Conservation (phyloP, 176 grass and related monocot species). For the Thinopyrum elongatum region DNA sequence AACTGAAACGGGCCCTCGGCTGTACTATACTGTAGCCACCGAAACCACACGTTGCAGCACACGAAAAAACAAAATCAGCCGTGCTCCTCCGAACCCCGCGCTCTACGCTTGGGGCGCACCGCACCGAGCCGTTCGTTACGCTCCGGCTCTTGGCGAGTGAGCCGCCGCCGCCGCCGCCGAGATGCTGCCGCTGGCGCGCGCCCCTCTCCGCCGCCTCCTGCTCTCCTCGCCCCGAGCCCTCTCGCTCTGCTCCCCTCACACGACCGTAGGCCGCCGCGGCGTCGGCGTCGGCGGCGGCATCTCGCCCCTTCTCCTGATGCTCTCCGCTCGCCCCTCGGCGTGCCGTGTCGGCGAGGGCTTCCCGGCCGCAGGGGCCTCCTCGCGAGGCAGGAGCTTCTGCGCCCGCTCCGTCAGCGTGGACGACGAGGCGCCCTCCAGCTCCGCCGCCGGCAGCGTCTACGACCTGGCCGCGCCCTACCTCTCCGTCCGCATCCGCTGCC, state of each 20-base stretch:
- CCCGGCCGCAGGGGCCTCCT: not conserved
- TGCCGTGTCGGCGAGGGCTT: not conserved
- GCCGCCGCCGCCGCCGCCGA: not conserved
- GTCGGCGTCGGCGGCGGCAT: not conserved
- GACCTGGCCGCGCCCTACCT: slow-evolving; percentile 47
- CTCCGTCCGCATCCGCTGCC: slow-evolving; percentile 67
- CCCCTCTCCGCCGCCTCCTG: slow-evolving; percentile 27
- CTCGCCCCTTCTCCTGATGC: slow-evolving; percentile 18
- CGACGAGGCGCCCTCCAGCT: slow-evolving; percentile 5
- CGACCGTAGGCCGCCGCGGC: not conserved
- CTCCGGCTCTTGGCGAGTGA: too few relatives aligned
- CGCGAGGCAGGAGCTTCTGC: slow-evolving; percentile 22
- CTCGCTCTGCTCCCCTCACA: not conserved
- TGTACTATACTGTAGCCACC: not conserved
- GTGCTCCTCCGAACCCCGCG: not conserved
- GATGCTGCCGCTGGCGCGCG: slow-evolving; percentile 38
- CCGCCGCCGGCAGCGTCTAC: not conserved
- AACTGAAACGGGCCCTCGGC: not conserved
- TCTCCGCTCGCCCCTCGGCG: slow-evolving; percentile 5
- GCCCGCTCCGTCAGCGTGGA: slow-evolving; percentile 7
- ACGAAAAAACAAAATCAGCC: not conserved
- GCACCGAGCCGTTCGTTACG: not conserved
- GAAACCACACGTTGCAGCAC: slow-evolving; percentile 1
- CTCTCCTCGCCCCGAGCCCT: not conserved
- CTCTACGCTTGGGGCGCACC: not conserved